These are phyloP conservation scores for Symbiodinium pilosum DNA, from an alignment of 73 alveolate genomes.

Conservation along the genomic window DNA sequence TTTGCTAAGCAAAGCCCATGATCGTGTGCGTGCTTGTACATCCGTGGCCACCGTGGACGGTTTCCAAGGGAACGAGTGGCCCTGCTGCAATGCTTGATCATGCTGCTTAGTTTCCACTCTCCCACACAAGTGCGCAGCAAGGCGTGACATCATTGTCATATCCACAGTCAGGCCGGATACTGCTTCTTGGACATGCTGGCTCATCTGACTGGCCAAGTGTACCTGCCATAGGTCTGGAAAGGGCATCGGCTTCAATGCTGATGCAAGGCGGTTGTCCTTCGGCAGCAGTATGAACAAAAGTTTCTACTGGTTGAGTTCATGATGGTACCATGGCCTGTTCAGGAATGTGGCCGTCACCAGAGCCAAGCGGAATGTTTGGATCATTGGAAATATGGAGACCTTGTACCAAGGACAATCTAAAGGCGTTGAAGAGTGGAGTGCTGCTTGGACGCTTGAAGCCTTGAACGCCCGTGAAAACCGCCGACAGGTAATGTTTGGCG, in stretches of 20 bases:
- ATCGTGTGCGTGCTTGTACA: background rate
- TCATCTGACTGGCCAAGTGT: background rate
- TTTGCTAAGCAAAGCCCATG: background rate
- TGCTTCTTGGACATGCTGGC: background rate
- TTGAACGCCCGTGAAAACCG: too few relatives aligned
- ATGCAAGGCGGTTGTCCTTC: slow-evolving; percentile 33
- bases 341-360: slow-evolving; percentile 85
- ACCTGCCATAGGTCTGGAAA: slow-evolving; percentile 20
- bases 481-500: slow-evolving; percentile 68
- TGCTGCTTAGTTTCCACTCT: too few relatives aligned
- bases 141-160: slow-evolving; percentile 58
- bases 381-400: slow-evolving; percentile 71
- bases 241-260: slow-evolving; percentile 71
- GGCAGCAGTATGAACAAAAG: too few relatives aligned
- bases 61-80: slow-evolving; percentile 67
- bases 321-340: too few relatives aligned
- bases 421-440: slow-evolving; percentile 19
- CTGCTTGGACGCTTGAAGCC: too few relatives aligned
- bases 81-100: too few relatives aligned
- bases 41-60: slow-evolving; percentile 78
- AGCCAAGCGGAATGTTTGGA: slow-evolving; percentile 69
- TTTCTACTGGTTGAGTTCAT: too few relatives aligned
- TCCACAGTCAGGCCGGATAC: slow-evolving; percentile 51
- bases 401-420: slow-evolving; percentile 30
- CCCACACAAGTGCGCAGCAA: background rate